Base-by-base conservation (phyloP, 2,329 filamentous ascomycete genomes). In the Verticillium nubilum region DNA sequence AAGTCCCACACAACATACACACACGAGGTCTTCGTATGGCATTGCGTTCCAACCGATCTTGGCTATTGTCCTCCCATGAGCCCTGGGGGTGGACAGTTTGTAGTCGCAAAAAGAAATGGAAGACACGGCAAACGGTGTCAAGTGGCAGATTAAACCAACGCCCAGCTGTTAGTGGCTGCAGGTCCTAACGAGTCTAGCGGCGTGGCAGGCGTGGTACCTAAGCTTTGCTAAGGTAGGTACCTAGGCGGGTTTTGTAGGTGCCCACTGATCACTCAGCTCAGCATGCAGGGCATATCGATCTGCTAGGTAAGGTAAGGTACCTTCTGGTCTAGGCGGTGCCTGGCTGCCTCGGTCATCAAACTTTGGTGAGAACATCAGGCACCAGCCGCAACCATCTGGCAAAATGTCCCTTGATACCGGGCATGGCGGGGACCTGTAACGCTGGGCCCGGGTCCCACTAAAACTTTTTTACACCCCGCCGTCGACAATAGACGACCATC, bases 381-480 rank as follows among this genome's bases (percentile, higher is more conserved):
- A 13, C 25, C 52, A 29, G 27, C 52, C 5, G 42, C n/a, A 7
- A 5, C 2, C 19, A 23, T n/a, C 42, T 12, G 19, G 7, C 33
- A 4, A 12, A 12, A 2, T 4, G 7, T 17, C 4, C 6, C 15
- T 17, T 37, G 12, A 37, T 15, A 15, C 3, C n/a, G 5, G 29
- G 31, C n/a, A n/a, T n/a, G n/a, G n/a, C n/a, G n/a, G n/a, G n/a
- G n/a, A n/a, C n/a, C n/a, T n/a, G n/a, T n/a, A n/a, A n/a, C n/a
- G n/a, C n/a, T n/a, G n/a, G n/a, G n/a, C n/a, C n/a, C n/a, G n/a
- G n/a, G n/a, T n/a, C n/a, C 54, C 54, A 56, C 54, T 56, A 56
- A 56, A 56, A 56, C n/a, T 26, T 56, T 47, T 47, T 42, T 26
- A 19, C 54, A 56, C 54, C 54, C 54, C 54, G 54, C 54, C 54